Conservation (phyloP, 176 grass and related monocot species). For the Musa troglodytarum region DNA sequence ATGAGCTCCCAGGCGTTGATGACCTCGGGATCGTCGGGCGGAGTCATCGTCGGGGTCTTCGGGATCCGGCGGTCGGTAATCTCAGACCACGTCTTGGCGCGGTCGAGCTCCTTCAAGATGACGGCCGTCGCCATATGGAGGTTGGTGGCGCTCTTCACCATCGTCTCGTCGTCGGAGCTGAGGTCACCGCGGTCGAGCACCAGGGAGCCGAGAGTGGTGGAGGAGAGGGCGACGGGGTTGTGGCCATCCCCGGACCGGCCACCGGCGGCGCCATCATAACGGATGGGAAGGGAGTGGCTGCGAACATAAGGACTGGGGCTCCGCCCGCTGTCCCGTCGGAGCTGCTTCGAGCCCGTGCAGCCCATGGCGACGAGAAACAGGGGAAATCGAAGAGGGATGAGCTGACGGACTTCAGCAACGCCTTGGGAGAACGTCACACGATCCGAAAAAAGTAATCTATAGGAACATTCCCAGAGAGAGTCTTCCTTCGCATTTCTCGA, state of each 20-base stretch:
- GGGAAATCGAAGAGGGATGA: not conserved
- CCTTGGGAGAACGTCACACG: not conserved
- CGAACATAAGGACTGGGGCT: not conserved
- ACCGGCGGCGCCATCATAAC: not conserved
- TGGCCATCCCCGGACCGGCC: conserved; percentile 2
- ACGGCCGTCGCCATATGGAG: not conserved
- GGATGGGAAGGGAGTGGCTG: not conserved
- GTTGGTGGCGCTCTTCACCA: conserved; percentile 47
- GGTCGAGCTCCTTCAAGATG: conserved; percentile 2
- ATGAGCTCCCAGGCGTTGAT: conserved; percentile 99
- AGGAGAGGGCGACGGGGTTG: conserved; percentile 68
- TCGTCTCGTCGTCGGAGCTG: conserved; percentile 29
- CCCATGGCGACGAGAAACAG: conserved; percentile 6
- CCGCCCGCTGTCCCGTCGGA: not conserved
- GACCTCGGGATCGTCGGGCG: conserved; percentile 51
- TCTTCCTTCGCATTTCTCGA: conserved; percentile 2
- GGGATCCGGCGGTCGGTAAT: conserved; percentile 34
- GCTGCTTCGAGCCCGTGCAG: conserved; percentile 15
- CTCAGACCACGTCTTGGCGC: conserved; percentile 20
- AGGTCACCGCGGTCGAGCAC: conserved; percentile 39
- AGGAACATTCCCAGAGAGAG: conserved; percentile 6
- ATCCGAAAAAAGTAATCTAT: not conserved
- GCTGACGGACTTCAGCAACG: not conserved
- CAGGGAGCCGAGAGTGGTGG: conserved; percentile 69
- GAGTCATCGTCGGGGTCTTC: conserved; percentile 48